phyloP scores from a whole-genome alignment of 1,139 yeast genomes.

The Yamadazyma songkhlaensis region DNA sequence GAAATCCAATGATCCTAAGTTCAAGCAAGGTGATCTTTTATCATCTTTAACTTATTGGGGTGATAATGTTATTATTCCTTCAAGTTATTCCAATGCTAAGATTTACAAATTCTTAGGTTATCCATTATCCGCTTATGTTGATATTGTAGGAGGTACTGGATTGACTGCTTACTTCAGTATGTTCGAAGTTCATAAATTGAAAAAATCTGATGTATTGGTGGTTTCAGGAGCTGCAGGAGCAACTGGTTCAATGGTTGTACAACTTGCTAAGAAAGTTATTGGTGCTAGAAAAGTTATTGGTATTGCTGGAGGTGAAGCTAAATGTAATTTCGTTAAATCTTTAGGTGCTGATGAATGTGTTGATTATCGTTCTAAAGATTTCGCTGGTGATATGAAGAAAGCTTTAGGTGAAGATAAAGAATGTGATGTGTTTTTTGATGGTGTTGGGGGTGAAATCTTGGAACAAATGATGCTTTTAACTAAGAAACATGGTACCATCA shows the following conservation, averaged over 20 bases:
- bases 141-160: constrained; percentile 50
- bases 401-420: constrained; percentile 42
- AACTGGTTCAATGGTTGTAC: constrained; percentile 60
- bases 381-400: constrained; percentile 37
- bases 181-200: constrained; percentile 39
- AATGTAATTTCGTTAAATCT: constrained; percentile 52
- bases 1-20: constrained; percentile 38
- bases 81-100: constrained; percentile 18
- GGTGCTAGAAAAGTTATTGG: constrained; percentile 61
- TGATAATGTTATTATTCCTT: constrained; percentile 23
- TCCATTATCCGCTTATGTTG: constrained; percentile 25
- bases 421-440: constrained; percentile 52
- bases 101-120: constrained; percentile 22
- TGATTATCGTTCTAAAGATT: constrained; percentile 50
- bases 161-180: constrained; percentile 64
- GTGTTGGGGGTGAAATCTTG: constrained; percentile 63
- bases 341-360: constrained; percentile 55
- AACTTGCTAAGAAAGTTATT: constrained; percentile 52
- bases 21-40: constrained; percentile 43
- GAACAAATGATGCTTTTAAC: constrained; percentile 42
- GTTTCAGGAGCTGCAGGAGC: constrained; percentile 72
- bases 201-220: constrained; percentile 33
- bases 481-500: constrained; percentile 43
- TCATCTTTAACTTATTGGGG: constrained; percentile 28
- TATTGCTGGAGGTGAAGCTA: constrained; percentile 60